phyloP scores from a whole-genome alignment of 164 flowering plant genomes.

The Santalum album region DNA sequence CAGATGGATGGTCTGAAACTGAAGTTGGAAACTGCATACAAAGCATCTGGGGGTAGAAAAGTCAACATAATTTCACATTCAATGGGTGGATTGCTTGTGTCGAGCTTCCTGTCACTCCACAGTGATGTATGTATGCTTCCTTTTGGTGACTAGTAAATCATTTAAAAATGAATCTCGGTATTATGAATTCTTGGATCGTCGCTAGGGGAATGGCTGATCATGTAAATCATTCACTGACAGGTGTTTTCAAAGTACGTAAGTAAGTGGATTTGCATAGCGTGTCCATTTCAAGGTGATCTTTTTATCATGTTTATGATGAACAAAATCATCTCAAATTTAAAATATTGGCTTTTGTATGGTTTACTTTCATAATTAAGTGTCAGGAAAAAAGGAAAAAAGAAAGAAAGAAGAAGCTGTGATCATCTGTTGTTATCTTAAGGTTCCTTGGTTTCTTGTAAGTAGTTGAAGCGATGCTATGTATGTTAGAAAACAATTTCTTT shows the following conservation, averaged over 20 bases:
- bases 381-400: too few species aligned
- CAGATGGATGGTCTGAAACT: slow-evolving; percentile 54
- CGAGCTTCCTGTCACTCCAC: slow-evolving; percentile 70
- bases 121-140: slow-evolving; percentile 41
- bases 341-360: too few species aligned
- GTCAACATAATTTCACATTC: slow-evolving; percentile 83
- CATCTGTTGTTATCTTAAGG: too few species aligned
- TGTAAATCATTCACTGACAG: slow-evolving; percentile 29
- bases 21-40: slow-evolving; percentile 61
- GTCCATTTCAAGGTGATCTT: slow-evolving; percentile 85
- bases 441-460: too few species aligned
- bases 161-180: slow-evolving; percentile 1
- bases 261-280: slow-evolving; percentile 86
- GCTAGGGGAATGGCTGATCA: slow-evolving; percentile 2
- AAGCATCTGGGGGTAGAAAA: slow-evolving; percentile 87
- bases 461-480: too few species aligned
- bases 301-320: neutral
- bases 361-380: too few species aligned
- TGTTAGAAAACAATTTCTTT: too few species aligned
- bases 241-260: slow-evolving; percentile 66
- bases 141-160: slow-evolving; percentile 8
- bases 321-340: too few species aligned
- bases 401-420: too few species aligned
- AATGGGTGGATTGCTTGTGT: slow-evolving; percentile 86
- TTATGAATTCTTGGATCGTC: neutral